Percentiles rank a stretch among this genome's conserved stretches.
These are phyloP conservation scores for Vanderwaltozyma yarrowii DNA, from an alignment of 805 yeast genomes.

Conservation along the genomic window DNA sequence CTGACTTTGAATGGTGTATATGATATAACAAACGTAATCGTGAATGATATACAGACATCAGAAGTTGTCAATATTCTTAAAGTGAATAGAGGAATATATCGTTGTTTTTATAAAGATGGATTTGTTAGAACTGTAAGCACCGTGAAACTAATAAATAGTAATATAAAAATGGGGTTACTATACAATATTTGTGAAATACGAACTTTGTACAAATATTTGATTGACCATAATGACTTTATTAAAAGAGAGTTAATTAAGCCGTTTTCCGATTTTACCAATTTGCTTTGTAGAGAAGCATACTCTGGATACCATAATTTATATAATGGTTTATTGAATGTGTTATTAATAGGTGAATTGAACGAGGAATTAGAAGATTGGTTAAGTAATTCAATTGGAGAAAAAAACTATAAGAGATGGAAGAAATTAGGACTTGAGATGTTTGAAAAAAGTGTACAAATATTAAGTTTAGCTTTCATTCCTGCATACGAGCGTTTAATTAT, in stretches of 20 bases:
- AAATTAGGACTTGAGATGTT: slow-evolving; percentile 41
- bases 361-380: slow-evolving; percentile 46
- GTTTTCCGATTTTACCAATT: slow-evolving; percentile 13
- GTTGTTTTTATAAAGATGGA: slow-evolving; percentile 9
- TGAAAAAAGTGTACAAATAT: slow-evolving; percentile 38
- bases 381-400: slow-evolving; percentile 55
- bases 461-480: slow-evolving; percentile 43
- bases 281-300: slow-evolving; percentile 12
- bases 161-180: slow-evolving; percentile 5
- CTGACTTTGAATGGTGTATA: slow-evolving; percentile 17
- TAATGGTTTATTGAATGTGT: slow-evolving; percentile 23
- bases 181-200: slow-evolving; percentile 6
- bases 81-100: background rate
- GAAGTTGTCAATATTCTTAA: background rate
- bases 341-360: slow-evolving; percentile 43
- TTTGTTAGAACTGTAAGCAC: slow-evolving; percentile 4
- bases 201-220: slow-evolving; percentile 9
- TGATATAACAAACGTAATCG: background rate
- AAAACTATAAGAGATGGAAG: slow-evolving; percentile 49
- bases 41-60: background rate
- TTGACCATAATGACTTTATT: slow-evolving; percentile 13
- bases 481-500: slow-evolving; percentile 46
- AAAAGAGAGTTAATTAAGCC: slow-evolving; percentile 13
- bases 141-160: slow-evolving; percentile 1
- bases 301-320: slow-evolving; percentile 16